Base-by-base conservation (phyloP, 2,329 filamentous ascomycete genomes). In the Cyphellophora europaea region DNA sequence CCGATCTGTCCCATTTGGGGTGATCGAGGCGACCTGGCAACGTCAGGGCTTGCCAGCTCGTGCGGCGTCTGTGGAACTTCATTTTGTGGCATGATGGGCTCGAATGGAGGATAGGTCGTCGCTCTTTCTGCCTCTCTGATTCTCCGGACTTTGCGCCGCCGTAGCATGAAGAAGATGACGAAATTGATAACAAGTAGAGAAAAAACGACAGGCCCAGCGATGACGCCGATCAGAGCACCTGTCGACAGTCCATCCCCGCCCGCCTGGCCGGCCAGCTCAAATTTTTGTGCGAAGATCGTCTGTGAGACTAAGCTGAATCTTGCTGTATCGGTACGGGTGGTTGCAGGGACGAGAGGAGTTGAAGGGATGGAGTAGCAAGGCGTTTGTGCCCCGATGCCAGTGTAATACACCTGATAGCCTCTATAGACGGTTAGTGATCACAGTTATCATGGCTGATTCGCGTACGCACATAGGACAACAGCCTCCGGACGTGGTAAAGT, bases 381-480 rank as follows among this genome's bases (percentile, higher is more conserved):
- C 5, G 49, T 51, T 28, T 45, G 30, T 6, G 27, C 39, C 10
- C 49, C 49, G 19, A 51, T 35, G 10, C 32, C 41, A 6, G 40
- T 47, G 27, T 43, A 49, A 27, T 48, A 51, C 16, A 51, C 36
- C 30, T 49, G 48, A 27, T 40, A 51, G 11, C 49, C 49, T 19
- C 49, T 51, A 18, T 12, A 25, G 12, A 21, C 18, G 25, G 34
- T 49, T 33, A 49, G 43, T 19, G 15, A 16, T 12, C 3, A 17
- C 19, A 13, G 4, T 10, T 16, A 35, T 11, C 12, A 5, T 8
- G 8, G 4, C 5, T 8, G 19, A 17, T 27, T 8, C 15, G n/a
- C 11, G 15, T 14, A 42, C 47, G 40, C 16, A 51, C 49, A 42
- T 30, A 25, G 49, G 49, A 44, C 49, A 51, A 19, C 49, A 51